These are phyloP conservation scores for Neoboletus subvelutipes DNA, from an alignment of 768 basidiomycete species.

Conservation along the genomic window DNA sequence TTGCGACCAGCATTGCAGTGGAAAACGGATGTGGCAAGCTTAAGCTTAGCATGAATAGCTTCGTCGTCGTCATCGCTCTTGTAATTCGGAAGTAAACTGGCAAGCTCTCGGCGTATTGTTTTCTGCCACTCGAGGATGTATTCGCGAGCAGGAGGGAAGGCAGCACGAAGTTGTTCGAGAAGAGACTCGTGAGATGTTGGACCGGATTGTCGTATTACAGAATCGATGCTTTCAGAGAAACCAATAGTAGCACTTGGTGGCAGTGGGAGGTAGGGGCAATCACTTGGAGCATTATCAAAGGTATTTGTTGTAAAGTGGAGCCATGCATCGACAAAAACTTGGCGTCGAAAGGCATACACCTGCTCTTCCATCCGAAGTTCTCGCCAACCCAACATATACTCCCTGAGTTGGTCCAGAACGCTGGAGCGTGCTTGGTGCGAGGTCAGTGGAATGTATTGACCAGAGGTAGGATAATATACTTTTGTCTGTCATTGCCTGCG, in stretches of 20 bases:
- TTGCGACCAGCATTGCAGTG: slow-evolving; percentile 15
- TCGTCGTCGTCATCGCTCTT: slow-evolving; percentile 16
- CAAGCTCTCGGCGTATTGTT: slow-evolving; percentile 25
- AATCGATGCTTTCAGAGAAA: slow-evolving; percentile 20
- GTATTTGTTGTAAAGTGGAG: slow-evolving; percentile 14
- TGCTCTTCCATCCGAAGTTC: slow-evolving; percentile 32
- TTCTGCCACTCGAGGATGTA: slow-evolving; percentile 30
- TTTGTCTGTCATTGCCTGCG: slow-evolving; percentile 23
- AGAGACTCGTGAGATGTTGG: slow-evolving; percentile 10
- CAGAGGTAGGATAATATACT: slow-evolving; percentile 10
- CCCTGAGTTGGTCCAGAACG: slow-evolving; percentile 22
- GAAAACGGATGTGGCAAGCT: slow-evolving; percentile 31
- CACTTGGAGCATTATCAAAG: slow-evolving; percentile 15
- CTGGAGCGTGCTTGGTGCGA: slow-evolving; percentile 14
- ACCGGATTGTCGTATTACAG: slow-evolving; percentile 25
- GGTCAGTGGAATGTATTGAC: slow-evolving; percentile 5
- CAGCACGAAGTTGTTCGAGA: slow-evolving; percentile 14
- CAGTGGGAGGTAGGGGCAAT: slow-evolving; percentile 24
- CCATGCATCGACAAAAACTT: slow-evolving; percentile 28
- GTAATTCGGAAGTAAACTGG: slow-evolving; percentile 26
- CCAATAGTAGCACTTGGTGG: slow-evolving; percentile 30
- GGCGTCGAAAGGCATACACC: slow-evolving; percentile 28
- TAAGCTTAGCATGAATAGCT: slow-evolving; percentile 20
- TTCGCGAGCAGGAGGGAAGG: slow-evolving; percentile 17
- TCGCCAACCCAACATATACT: slow-evolving; percentile 32